Conservation (phyloP, 441 rosid species). For the Cnidoscolus chayamansa region DNA sequence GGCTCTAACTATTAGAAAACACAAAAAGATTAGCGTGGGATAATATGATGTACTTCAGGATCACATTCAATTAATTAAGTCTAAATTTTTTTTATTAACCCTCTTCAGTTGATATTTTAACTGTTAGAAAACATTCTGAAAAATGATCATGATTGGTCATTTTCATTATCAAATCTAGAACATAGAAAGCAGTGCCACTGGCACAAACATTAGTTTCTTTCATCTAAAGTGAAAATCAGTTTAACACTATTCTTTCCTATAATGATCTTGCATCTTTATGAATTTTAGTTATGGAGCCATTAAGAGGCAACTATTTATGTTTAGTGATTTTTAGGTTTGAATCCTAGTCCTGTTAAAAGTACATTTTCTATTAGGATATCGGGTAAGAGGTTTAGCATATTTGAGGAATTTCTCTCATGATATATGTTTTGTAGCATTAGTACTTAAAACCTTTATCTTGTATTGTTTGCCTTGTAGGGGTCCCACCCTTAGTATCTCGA, state of each 20-base stretch:
- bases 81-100: too few relatives aligned
- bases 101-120: neutral
- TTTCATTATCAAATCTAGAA: neutral
- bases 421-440: constrained; percentile 6
- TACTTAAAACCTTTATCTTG: neutral
- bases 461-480: constrained; percentile 46
- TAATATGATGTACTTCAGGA: too few relatives aligned
- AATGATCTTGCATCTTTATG: neutral
- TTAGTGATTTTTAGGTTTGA: neutral
- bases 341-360: neutral
- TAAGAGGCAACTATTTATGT: neutral
- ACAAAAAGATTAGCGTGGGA: too few relatives aligned
- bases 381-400: neutral
- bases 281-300: constrained; percentile 3
- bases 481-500: constrained; percentile 92
- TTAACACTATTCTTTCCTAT: neutral
- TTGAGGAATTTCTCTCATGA: neutral
- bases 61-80: too few relatives aligned
- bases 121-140: neutral
- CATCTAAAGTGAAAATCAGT: neutral
- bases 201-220: neutral
- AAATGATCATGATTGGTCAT: neutral
- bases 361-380: neutral
- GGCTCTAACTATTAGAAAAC: neutral
- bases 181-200: neutral